Evolutionary conservation across 768 basidiomycete species (phyloP).

Genomic region (Naematelia encephala): DNA sequence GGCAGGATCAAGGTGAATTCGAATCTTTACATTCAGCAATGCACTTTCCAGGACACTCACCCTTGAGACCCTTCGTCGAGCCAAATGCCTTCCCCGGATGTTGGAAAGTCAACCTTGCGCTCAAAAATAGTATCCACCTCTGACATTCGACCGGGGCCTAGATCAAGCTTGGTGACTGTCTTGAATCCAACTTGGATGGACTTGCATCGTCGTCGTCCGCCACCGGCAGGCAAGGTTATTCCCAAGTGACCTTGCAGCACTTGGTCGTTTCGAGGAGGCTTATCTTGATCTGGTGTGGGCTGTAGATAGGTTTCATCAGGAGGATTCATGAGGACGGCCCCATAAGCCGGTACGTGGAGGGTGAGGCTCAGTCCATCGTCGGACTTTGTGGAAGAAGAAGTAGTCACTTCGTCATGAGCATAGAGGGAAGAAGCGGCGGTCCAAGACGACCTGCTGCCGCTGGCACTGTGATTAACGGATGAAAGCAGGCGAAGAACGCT

Average conservation of each 20-base stretch:
- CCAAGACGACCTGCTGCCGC: not conserved
- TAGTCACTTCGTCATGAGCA: not conserved
- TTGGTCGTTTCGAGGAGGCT: not conserved
- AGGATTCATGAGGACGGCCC: constrained; percentile 9
- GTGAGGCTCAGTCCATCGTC: not conserved
- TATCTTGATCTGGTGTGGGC: not conserved
- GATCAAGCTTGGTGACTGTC: constrained; percentile 11
- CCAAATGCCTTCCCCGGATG: constrained; percentile 18
- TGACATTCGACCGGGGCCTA: constrained; percentile 16
- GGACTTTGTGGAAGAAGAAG: not conserved
- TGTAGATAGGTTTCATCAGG: constrained; percentile 3
- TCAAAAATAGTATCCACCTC: constrained; percentile 29
- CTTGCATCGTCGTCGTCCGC: constrained; percentile 3
- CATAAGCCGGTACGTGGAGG: constrained; percentile 16
- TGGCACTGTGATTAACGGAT: not conserved
- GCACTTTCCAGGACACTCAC: constrained; percentile 11
- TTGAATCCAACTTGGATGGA: constrained; percentile 10
- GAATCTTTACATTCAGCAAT: constrained; percentile 9
- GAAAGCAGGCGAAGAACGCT: not conserved
- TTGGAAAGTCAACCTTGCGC: constrained; percentile 27
- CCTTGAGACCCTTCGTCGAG: constrained; percentile 35
- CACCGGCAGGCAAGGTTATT: constrained; percentile 3
- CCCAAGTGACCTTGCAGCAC: constrained; percentile 6
- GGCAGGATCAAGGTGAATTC: constrained; percentile 34
- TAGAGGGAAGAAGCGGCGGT: not conserved